Base-by-base conservation (phyloP, 2,329 filamentous ascomycete genomes). In the Pestalotiopsis sp. region DNA sequence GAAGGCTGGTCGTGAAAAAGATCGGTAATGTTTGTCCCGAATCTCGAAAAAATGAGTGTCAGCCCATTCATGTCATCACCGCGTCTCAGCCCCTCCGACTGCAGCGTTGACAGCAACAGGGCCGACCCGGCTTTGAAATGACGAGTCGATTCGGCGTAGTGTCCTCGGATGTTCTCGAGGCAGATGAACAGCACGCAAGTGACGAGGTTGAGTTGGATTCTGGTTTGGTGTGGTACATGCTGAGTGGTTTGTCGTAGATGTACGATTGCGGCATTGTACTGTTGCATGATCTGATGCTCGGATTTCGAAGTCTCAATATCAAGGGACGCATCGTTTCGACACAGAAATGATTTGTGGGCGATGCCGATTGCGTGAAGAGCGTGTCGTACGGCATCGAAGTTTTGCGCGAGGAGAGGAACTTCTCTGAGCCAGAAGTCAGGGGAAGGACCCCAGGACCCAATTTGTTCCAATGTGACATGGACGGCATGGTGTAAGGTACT, bases 181-280 rank as follows among this genome's bases (percentile, higher is more conserved):
- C 59, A 62, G 25, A 62, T 40, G n/a, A 62, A 62, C 59, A 62
- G n/a, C 4, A 62, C 17, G 14, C 59, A 62, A 41, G 27, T 38
- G 13, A 36, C n/a, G 6, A 62, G 59, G 13, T 13, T 62, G 17
- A 20, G 17, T 20, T 36, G 27, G 4, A 62, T 62, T 5, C 14
- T 62, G 2, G 27, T n/a, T 1, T 25, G n/a, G 17, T 25, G 17
- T 9, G 27, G 59, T 36, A 36, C 31, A 23, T 40, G 27, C 17
- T 13, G 17, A 36, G 38, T 62, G 14, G 31, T 25, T 3, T 17
- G 36, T 23, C 38, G 59, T 12, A 62, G 23, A 4, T 31, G 23
- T 3, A 17, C 27, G 3, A 62, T 36, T 4, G 59, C 59, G 11
- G 31, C 23, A 41, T 62, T 62, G 31, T 62, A 62, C 3, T 62